A percentile compares a stretch with the other conserved stretches of the same genome.
Conservation (phyloP, 371 early-diverging fungal genomes). For the Mortierella sp. region DNA sequence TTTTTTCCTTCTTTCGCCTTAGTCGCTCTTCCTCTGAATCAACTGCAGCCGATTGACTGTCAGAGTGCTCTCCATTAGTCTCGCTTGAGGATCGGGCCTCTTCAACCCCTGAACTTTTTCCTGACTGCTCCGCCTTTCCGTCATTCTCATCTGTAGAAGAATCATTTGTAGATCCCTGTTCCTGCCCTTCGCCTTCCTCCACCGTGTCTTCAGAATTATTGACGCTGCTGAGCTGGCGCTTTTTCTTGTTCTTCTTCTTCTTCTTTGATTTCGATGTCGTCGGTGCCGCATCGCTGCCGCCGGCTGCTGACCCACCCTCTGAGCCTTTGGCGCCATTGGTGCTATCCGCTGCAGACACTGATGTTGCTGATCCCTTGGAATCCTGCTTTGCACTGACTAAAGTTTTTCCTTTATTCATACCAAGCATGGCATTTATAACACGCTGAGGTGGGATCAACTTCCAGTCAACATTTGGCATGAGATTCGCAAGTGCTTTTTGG, state of each 20-base stretch:
- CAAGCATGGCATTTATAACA: constrained; percentile 33
- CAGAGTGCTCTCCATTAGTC: background rate
- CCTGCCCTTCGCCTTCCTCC: constrained; percentile 14
- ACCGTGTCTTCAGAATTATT: constrained; percentile 12
- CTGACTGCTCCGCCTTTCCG: background rate
- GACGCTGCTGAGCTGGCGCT: constrained; percentile 22
- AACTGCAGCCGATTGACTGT: background rate
- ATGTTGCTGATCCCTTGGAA: background rate
- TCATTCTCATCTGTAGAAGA: background rate
- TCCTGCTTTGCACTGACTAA: background rate
- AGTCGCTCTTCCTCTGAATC: constrained; percentile 21
- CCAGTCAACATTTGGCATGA: constrained; percentile 51
- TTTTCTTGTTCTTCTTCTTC: constrained; percentile 54
- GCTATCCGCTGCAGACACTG: background rate
- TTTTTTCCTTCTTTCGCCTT: constrained; percentile 34
- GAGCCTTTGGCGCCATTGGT: background rate
- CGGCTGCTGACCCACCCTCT: background rate
- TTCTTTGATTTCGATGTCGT: constrained; percentile 27
- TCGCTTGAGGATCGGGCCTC: background rate
- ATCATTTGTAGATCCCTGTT: background rate
- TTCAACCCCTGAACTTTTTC: background rate
- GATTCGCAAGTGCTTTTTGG: constrained; percentile 46
- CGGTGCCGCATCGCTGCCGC: background rate
- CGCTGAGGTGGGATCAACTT: constrained; percentile 50
- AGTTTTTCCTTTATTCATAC: constrained; percentile 1